Evolutionary conservation across 169 alveolate genomes (phyloP).

Genomic region (Perkinsus olseni): DNA sequence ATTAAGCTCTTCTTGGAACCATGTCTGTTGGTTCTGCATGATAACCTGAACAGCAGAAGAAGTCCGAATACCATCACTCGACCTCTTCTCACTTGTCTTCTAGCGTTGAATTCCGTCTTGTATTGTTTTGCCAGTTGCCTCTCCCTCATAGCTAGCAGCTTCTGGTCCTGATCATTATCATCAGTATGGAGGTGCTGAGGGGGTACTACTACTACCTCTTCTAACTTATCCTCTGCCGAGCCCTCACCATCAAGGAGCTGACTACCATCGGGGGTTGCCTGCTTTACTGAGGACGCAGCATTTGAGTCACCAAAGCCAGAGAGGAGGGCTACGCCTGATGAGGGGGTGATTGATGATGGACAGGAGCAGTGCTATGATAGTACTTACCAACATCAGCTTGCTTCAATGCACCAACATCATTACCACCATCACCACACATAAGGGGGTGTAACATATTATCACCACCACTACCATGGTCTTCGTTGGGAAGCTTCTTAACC

Average conservation of each 20-base stretch:
- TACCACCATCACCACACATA: conserved; percentile 1
- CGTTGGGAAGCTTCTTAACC: not conserved
- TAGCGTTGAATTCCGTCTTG: not conserved
- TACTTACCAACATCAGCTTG: not conserved
- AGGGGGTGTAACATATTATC: not conserved
- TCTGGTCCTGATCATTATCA: too few species aligned
- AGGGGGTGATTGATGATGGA: too few species aligned
- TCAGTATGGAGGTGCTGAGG: too few species aligned
- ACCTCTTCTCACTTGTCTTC: not conserved
- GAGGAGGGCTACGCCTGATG: not conserved
- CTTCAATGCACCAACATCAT: not conserved
- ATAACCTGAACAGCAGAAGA: not conserved
- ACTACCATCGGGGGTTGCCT: not conserved
- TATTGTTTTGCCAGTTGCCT: not conserved
- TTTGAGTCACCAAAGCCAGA: not conserved
- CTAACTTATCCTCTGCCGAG: not conserved
- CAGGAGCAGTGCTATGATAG: too few species aligned
- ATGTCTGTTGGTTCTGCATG: not conserved
- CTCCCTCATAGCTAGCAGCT: not conserved
- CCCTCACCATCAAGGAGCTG: not conserved
- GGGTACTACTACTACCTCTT: too few species aligned
- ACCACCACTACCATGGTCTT: not conserved
- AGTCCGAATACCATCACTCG: not conserved
- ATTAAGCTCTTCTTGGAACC: not conserved
- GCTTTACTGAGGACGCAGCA: not conserved